Base-by-base conservation (phyloP, 75 land plant genomes). In the Ceratopteris richardii region DNA sequence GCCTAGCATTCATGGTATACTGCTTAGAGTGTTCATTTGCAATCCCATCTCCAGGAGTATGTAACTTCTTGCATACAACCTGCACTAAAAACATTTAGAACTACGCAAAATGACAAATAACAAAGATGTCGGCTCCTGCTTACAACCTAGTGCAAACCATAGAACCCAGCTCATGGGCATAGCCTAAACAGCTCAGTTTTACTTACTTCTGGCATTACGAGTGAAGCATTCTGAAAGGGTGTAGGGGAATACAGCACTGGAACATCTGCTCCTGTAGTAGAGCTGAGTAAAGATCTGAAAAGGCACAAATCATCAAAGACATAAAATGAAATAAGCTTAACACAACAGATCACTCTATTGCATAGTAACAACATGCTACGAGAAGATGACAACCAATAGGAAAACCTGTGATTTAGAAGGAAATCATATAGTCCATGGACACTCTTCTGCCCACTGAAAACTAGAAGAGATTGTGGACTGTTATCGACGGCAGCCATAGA, bases 371-470 rank as follows among this genome's bases (percentile, higher is more conserved):
- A n/a, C n/a, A n/a, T n/a, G n/a, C n/a, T n/a, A n/a, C n/a, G n/a
- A n/a, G n/a, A n/a, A n/a, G n/a, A n/a, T n/a, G n/a, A n/a, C n/a
- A n/a, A n/a, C n/a, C n/a, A n/a, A n/a, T n/a, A n/a, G n/a, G n/a
- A 44, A 25, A 44, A 80, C 97, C 95, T 92, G 78, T 88, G 76
- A 77, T 92, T 92, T 51, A 92, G 66, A 41, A 92, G 63, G 55
- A 92, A 73, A 51, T 92, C 98, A 65, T 82, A 92, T 20, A 92
- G 71, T 0, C 75, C 75, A 71, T 92, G 98, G 7, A 88, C 90
- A 65, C 70, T 80, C 26, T 72, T 56, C 53, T 72, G 77, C 27
- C 84, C 95, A 51, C 47, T 51, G 66, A 92, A 78, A 24, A 74
- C 75, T 40, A 92, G 67, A 43, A 88, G 68, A 36, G 98, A 92